Conservation (phyloP, 257 asterid species). For the Pogostemon cablin region DNA sequence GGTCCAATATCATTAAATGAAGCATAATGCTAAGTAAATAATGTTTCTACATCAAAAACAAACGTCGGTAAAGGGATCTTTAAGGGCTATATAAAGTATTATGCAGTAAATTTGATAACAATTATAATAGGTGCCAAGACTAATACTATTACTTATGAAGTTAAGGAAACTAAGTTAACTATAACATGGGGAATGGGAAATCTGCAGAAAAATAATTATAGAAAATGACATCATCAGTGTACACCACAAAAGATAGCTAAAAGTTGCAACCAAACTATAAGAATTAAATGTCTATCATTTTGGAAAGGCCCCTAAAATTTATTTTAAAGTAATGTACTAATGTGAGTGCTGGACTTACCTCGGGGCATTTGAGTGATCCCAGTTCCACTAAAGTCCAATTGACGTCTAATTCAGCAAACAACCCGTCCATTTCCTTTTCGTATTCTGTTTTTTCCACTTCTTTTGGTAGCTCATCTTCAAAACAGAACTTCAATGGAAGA, state of each 20-base stretch:
- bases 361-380: conserved; percentile 12
- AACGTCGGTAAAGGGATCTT: background rate
- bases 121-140: background rate
- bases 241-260: background rate
- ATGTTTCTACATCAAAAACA: conserved; percentile 1
- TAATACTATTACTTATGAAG: too few species aligned
- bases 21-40: background rate
- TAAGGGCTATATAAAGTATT: background rate
- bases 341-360: conserved; percentile 32
- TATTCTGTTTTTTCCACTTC: conserved; percentile 41
- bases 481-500: conserved; percentile 48
- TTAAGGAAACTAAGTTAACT: too few species aligned
- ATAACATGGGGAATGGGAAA: background rate
- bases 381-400: conserved; percentile 8
- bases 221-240: background rate
- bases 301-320: conserved; percentile 1
- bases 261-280: background rate
- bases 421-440: conserved; percentile 38
- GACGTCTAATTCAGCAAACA: conserved; percentile 39
- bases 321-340: background rate
- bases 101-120: background rate
- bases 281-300: background rate
- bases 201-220: background rate
- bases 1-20: background rate
- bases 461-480: conserved; percentile 48